Percentiles rank a stretch among this genome's conserved stretches.
phyloP scores from a whole-genome alignment of 495 filamentous ascomycete genomes.

The Halenospora varia region DNA sequence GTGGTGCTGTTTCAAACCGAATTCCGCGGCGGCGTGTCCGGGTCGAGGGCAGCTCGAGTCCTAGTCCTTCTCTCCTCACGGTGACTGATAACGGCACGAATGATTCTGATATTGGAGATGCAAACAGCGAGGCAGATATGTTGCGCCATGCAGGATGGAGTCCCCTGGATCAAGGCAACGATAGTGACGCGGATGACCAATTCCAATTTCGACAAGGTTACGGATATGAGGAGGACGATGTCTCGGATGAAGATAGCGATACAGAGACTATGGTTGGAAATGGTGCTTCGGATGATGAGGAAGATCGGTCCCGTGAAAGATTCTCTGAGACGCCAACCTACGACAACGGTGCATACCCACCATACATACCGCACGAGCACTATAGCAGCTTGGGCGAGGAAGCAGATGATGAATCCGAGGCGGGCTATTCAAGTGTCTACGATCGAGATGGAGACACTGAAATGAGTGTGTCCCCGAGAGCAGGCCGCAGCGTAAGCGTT shows the following conservation, averaged over 20 bases:
- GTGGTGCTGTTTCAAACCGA: conserved; percentile 19
- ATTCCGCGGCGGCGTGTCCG: conserved; percentile 5
- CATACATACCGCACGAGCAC: not conserved
- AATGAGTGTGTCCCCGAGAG: conserved; percentile 21
- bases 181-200: conserved; percentile 14
- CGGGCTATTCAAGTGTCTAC: not conserved
- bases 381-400: not conserved
- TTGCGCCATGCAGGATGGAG: conserved; percentile 24
- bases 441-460: conserved; percentile 27
- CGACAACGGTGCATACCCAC: not conserved
- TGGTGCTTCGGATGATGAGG: conserved; percentile 18
- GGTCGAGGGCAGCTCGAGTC: not conserved
- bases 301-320: conserved; percentile 2
- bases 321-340: conserved; percentile 15
- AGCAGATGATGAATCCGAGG: conserved; percentile 16
- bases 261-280: conserved; percentile 24
- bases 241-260: conserved; percentile 22
- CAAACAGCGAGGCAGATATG: conserved; percentile 15
- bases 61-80: not conserved
- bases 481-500: conserved; percentile 1
- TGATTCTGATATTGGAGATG: conserved; percentile 21
- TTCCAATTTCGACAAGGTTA: not conserved
- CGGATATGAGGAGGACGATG: conserved; percentile 8
- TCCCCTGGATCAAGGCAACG: conserved; percentile 18
- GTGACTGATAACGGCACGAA: conserved; percentile 6